Conservation (phyloP, 192 early-diverging fungal species). For the Coemansia sp. region DNA sequence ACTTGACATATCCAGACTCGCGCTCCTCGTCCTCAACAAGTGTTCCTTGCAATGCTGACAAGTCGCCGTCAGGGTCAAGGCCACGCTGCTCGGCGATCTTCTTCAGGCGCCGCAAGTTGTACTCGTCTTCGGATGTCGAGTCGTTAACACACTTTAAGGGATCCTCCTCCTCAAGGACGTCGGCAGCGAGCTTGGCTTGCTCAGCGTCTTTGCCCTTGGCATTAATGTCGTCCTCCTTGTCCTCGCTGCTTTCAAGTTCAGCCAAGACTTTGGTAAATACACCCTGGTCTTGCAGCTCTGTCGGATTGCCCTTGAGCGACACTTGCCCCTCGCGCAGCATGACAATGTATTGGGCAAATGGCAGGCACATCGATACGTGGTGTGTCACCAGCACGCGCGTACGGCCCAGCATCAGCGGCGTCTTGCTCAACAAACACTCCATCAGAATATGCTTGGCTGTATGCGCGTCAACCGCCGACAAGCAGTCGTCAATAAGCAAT, state of each 20-base stretch:
- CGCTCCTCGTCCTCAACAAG: slow-evolving; percentile 83
- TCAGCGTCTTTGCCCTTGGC: slow-evolving; percentile 23
- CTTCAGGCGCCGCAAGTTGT: slow-evolving; percentile 22
- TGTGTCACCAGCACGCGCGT: slow-evolving; percentile 91
- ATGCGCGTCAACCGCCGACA: slow-evolving; percentile 93
- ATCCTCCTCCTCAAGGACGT: slow-evolving; percentile 19
- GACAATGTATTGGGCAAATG: slow-evolving; percentile 52
- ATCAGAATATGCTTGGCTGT: slow-evolving; percentile 84
- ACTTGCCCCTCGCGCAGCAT: slow-evolving; percentile 67
- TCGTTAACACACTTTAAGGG: slow-evolving; percentile 13
- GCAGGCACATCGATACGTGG: slow-evolving; percentile 66
- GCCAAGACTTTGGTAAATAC: slow-evolving; percentile 24
- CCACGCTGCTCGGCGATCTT: slow-evolving; percentile 40
- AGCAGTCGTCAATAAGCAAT: slow-evolving; percentile 81
- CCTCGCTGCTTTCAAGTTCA: slow-evolving; percentile 2
- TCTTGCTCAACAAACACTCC: slow-evolving; percentile 65
- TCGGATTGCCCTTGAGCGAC: slow-evolving; percentile 55
- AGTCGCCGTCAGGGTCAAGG: slow-evolving; percentile 31
- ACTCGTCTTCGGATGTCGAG: slow-evolving; percentile 27
- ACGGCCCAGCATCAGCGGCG: slow-evolving; percentile 67
- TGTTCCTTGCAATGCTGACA: slow-evolving; percentile 49
- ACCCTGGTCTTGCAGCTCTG: slow-evolving; percentile 54
- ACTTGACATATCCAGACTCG: slow-evolving; percentile 71
- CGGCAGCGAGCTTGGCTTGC: slow-evolving; percentile 27
- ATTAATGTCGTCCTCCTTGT: slow-evolving; percentile 30